Percentiles rank a stretch among this genome's conserved stretches.
These are phyloP conservation scores for Metschnikowia noctiluminum DNA, from an alignment of 805 yeast species.

Conservation along the genomic window DNA sequence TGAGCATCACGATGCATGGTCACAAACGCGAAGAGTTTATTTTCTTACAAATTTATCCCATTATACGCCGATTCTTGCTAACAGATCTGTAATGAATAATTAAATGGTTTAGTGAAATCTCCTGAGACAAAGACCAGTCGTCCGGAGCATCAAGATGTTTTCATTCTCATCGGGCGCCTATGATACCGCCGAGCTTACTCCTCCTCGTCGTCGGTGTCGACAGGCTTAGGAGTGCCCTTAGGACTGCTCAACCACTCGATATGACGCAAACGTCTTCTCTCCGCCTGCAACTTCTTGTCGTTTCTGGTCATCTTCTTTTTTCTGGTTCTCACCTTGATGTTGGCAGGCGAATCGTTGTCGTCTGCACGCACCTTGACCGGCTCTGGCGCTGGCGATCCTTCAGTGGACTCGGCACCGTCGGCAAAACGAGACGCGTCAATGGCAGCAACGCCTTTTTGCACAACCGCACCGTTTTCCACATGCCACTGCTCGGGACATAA, in stretches of 20 bases:
- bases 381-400: conserved; percentile 36
- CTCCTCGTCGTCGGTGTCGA: conserved; percentile 90
- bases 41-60: no score
- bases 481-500: conserved; percentile 98
- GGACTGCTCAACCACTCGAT: conserved; percentile 94
- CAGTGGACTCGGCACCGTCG: conserved; percentile 56
- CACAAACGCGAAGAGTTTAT: no score
- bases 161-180: no score
- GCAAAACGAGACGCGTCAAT: conserved; percentile 80
- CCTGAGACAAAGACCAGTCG: no score
- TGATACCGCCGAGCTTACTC: background rate
- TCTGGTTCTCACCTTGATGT: conserved; percentile 86
- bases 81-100: no score
- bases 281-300: conserved; percentile 86
- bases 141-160: no score
- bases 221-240: conserved; percentile 96
- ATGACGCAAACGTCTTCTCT: conserved; percentile 91
- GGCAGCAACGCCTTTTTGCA: conserved; percentile 73
- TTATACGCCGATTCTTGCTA: no score
- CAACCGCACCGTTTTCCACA: conserved; percentile 87
- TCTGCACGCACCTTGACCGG: conserved; percentile 45
- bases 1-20: no score
- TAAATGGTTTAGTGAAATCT: no score
- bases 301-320: conserved; percentile 98
- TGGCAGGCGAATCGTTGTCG: conserved; percentile 91